Conservation (phyloP, 257 asterid species). For the Eustoma russellianum region DNA sequence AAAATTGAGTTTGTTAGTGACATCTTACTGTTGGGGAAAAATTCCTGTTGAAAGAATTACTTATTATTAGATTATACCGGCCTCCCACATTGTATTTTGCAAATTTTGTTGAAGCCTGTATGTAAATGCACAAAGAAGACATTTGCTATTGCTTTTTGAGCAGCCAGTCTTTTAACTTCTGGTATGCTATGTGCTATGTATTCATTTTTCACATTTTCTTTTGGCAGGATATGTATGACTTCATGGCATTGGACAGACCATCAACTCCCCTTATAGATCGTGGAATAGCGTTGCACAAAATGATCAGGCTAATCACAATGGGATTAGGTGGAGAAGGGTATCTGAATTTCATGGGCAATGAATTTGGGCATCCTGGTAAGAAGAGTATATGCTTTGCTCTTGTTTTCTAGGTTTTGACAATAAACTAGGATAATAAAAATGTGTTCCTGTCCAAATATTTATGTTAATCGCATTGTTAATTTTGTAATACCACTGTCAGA, state of each 20-base stretch:
- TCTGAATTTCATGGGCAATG: slow-evolving; percentile 99
- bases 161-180: background rate
- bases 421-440: slow-evolving; percentile 4
- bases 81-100: too few species aligned
- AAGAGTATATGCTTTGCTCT: slow-evolving; percentile 3
- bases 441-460: too few species aligned
- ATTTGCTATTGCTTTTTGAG: too few species aligned
- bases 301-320: slow-evolving; percentile 95
- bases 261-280: slow-evolving; percentile 88
- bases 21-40: too few species aligned
- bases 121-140: too few species aligned
- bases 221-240: slow-evolving; percentile 96
- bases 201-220: background rate
- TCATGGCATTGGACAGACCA: slow-evolving; percentile 95
- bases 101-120: too few species aligned
- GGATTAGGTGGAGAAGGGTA: slow-evolving; percentile 99
- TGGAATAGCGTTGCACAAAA: slow-evolving; percentile 97
- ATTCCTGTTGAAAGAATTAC: too few species aligned
- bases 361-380: slow-evolving; percentile 99
- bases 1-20: too few species aligned
- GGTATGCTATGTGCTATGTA: background rate
- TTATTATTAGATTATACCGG: too few species aligned
- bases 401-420: background rate
- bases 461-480: background rate
- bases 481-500: slow-evolving; percentile 36